Evolutionary conservation across 2,329 filamentous ascomycete genomes (phyloP), one percentile per base, ranked within the genome.

Genomic region (Sporothrix brunneoviolacea): DNA sequence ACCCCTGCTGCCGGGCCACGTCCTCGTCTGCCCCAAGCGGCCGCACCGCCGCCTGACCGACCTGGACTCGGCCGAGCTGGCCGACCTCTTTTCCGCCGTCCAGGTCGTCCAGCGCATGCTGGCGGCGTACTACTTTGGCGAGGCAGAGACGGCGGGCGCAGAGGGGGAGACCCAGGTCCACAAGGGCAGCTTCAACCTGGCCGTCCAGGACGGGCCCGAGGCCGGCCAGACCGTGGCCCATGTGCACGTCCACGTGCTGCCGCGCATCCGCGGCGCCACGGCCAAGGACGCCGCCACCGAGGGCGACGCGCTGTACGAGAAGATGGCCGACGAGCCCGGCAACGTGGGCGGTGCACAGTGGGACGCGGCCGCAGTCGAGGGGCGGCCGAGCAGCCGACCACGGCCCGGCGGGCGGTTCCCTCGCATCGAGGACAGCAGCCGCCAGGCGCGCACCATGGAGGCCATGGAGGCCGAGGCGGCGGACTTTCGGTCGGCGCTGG

Each of bases 201-300:
- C 91, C 0, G 79, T 98, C n/a, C 93, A 98, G 66, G 93, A 98
- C 66, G 93, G 93, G 18, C 72, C 75, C 28, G 88, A 90, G 53
- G 89, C 93, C 1, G 93, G 93, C 0, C 93, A 98, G 76, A 95
- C 89, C 51, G 91, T 98, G 39, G 76, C 88, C 8, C 93, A 98
- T 69, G 82, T 96, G 13, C 93, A 98, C 69, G 86, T 90, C 22
- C 93, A 98, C 70, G 79, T 96, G 43, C 91, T 96, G 48, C 91
- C 91, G 18, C 73, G 91, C 32, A 72, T 72, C 52, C 72, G 70
- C 52, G 77, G 82, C 35, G 75, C 82, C 63, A 75, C 65, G 64
- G 71, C 60, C 28, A 67, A 68, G 55, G 52, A 56, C 18, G 57
- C 56, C 7, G 58, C 63, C 48, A 63, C 64, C 5, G 63, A 56